Evolutionary conservation across 345 rosid genomes (phyloP).

Genomic region (Boechera retrofracta): DNA sequence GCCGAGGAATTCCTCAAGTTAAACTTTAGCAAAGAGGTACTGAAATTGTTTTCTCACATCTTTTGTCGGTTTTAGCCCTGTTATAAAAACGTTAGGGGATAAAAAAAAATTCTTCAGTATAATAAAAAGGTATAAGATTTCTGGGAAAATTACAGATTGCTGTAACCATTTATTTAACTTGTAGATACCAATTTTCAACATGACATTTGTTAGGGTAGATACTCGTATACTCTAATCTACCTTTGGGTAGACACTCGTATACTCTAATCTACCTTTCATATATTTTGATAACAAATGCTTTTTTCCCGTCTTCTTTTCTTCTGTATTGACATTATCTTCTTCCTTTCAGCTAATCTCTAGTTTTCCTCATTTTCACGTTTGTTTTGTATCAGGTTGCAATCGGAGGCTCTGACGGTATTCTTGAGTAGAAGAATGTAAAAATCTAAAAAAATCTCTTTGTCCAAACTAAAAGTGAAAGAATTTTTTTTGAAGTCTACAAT

Average conservation of each 20-base stretch:
- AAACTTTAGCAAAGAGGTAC: conserved; percentile 80
- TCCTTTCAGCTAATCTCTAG: conserved; percentile 8
- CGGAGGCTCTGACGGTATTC: conserved; percentile 74
- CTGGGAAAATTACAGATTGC: background rate
- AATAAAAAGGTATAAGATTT: background rate
- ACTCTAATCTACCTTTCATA: conserved; percentile 7
- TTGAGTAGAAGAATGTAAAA: conserved; percentile 9
- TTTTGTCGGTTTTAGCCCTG: conserved; percentile 5
- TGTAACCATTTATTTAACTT: background rate
- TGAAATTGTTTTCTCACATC: conserved; percentile 19
- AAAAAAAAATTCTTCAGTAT: background rate
- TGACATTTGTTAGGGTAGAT: background rate
- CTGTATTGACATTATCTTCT: conserved; percentile 11
- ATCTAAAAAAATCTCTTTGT: too few species aligned
- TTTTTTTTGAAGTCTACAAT: too few species aligned
- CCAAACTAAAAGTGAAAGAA: too few species aligned
- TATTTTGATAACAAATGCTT: background rate
- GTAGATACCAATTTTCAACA: background rate
- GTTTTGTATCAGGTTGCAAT: conserved; percentile 59
- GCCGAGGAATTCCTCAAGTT: conserved; percentile 72
- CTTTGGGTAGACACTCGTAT: background rate
- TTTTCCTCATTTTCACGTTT: conserved; percentile 9
- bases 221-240: background rate
- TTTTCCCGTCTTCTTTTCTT: background rate
- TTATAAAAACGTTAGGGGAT: conserved; percentile 3